phyloP scores from a whole-genome alignment of 768 basidiomycete genomes.

The Lentinula detonsa region DNA sequence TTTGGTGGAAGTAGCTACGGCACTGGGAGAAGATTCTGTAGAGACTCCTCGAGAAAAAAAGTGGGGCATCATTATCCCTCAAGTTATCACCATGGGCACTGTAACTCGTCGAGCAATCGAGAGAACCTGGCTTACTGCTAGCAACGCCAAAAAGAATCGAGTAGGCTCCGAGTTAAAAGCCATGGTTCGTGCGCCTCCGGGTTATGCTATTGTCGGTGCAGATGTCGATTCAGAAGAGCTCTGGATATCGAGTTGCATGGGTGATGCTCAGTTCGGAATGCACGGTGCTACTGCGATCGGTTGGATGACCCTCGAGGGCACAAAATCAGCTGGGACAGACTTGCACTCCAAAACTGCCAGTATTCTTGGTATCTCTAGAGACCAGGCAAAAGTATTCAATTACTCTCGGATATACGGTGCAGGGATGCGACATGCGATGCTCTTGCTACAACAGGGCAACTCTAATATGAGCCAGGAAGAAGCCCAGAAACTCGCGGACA shows the following conservation, averaged over 20 bases:
- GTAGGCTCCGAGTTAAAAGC: slow-evolving; percentile 98
- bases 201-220: slow-evolving; percentile 93
- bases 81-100: slow-evolving; percentile 97
- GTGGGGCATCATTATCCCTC: slow-evolving; percentile 91
- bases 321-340: slow-evolving; percentile 91
- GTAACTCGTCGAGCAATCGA: slow-evolving; percentile 97
- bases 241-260: slow-evolving; percentile 99
- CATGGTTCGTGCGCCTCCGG: slow-evolving; percentile 91
- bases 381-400: slow-evolving; percentile 98
- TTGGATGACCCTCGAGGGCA: slow-evolving; percentile 99
- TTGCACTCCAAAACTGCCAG: slow-evolving; percentile 93
- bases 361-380: slow-evolving; percentile 89
- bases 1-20: not conserved
- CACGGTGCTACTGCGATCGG: slow-evolving; percentile 96
- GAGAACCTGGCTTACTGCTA: slow-evolving; percentile 96
- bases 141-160: slow-evolving; percentile 95
- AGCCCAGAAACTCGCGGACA: slow-evolving; percentile 76
- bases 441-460: slow-evolving; percentile 82
- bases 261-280: slow-evolving; percentile 94
- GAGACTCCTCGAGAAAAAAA: slow-evolving; percentile 29
- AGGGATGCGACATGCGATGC: slow-evolving; percentile 88
- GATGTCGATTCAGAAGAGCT: slow-evolving; percentile 99
- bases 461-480: slow-evolving; percentile 70
- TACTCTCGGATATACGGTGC: slow-evolving; percentile 99
- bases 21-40: not conserved